Evolutionary conservation across 1,284 basidiomycete species (phyloP).

Genomic region (Ganoderma multipileum): DNA sequence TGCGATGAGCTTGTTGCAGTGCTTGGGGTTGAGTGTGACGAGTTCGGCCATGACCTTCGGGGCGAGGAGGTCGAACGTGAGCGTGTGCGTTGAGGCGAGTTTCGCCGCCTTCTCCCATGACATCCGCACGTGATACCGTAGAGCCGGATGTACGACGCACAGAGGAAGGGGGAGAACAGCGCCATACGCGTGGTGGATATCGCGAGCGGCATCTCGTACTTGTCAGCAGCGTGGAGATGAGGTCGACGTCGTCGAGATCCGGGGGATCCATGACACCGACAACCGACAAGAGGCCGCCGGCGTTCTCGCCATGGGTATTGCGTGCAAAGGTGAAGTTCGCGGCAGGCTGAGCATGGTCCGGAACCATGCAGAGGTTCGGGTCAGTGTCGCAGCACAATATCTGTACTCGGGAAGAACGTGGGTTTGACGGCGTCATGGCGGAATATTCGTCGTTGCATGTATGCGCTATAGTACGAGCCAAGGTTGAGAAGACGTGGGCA

Average conservation of each 20-base stretch:
- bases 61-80: conserved; percentile 51
- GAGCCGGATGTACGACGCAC: conserved; percentile 54
- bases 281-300: conserved; percentile 58
- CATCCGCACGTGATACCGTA: conserved; percentile 60
- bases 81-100: conserved; percentile 50
- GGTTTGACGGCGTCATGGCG: background rate
- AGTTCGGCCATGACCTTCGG: conserved; percentile 36
- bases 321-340: conserved; percentile 3
- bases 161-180: conserved; percentile 50
- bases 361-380: conserved; percentile 65
- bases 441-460: background rate
- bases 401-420: conserved; percentile 36
- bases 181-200: conserved; percentile 57
- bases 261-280: conserved; percentile 58
- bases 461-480: conserved; percentile 3
- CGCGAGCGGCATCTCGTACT: conserved; percentile 69
- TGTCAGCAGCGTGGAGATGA: conserved; percentile 63
- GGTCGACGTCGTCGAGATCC: conserved; percentile 53
- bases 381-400: conserved; percentile 57
- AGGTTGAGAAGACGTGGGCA: background rate
- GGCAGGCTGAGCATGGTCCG: conserved; percentile 59
- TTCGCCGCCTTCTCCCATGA: conserved; percentile 60
- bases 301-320: conserved; percentile 14
- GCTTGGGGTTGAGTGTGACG: conserved; percentile 22
- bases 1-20: conserved; percentile 30